phyloP scores from a whole-genome alignment of 495 filamentous ascomycete genomes.

The Lophium mytilinum region DNA sequence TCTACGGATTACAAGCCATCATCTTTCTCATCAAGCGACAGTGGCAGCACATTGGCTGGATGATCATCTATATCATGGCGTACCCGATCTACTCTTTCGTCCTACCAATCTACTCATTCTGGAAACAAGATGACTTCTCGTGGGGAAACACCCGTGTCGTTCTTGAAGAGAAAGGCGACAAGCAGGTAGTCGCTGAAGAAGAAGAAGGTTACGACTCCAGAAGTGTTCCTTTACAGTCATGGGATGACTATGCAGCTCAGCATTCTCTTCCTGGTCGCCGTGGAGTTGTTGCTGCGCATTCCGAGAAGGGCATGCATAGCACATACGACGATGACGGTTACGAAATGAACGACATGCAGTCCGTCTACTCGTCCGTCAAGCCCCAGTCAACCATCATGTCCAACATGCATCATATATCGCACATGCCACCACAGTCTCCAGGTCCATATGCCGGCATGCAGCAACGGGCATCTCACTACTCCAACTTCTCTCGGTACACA shows the following conservation, averaged over 20 bases:
- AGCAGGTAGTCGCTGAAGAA: constrained; percentile 74
- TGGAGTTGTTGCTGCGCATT: constrained; percentile 44
- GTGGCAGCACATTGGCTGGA: constrained; percentile 98
- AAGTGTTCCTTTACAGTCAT: constrained; percentile 86
- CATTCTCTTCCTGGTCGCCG: constrained; percentile 91
- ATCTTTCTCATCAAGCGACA: constrained; percentile 94
- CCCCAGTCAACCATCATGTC: constrained; percentile 88
- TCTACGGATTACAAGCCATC: constrained; percentile 91
- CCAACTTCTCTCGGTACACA: constrained; percentile 36
- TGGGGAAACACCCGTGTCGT: constrained; percentile 99
- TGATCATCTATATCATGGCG: constrained; percentile 93
- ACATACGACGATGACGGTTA: constrained; percentile 58
- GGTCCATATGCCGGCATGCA: constrained; percentile 24
- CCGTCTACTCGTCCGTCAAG: constrained; percentile 88
- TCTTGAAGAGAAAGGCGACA: constrained; percentile 83
- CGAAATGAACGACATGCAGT: constrained; percentile 98
- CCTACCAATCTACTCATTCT: constrained; percentile 94
- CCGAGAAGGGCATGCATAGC: constrained; percentile 54
- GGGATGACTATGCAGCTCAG: constrained; percentile 92
- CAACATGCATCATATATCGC: constrained; percentile 54
- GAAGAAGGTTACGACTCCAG: constrained; percentile 85
- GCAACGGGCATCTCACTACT: constrained; percentile 38
- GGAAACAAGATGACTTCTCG: constrained; percentile 96
- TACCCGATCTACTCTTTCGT: constrained; percentile 91
- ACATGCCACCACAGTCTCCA: constrained; percentile 27